Evolutionary conservation across 208 protist species (phyloP).

Genomic region (Leishmania aethiopica): DNA sequence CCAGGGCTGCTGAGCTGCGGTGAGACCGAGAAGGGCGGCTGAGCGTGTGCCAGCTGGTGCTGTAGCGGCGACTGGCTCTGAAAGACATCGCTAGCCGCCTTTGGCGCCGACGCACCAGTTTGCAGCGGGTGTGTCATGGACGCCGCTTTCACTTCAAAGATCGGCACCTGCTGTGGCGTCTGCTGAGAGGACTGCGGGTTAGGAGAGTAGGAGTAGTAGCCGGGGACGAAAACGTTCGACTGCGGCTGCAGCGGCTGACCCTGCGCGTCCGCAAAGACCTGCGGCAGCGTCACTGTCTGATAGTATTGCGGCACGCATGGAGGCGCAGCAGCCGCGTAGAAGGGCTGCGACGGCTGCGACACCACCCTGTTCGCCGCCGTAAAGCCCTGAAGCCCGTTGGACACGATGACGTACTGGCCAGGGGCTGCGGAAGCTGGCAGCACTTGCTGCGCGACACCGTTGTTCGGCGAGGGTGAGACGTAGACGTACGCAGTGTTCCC

Average conservation of each 20-base stretch:
- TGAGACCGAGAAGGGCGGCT: conserved; percentile 9
- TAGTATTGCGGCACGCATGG: conserved; percentile 1
- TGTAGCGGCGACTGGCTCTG: background rate
- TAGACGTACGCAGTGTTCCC: conserved; percentile 24
- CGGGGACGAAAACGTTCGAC: conserved; percentile 15
- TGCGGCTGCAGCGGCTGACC: conserved; percentile 10
- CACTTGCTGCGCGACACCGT: background rate
- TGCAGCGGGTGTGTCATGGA: background rate
- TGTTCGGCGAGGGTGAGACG: conserved; percentile 5
- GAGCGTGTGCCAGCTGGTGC: background rate
- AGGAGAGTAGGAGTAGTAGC: conserved; percentile 12
- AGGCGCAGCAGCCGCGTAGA: conserved; percentile 12
- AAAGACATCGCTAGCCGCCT: background rate
- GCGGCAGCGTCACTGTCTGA: conserved; percentile 14
- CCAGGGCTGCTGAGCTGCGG: conserved; percentile 21
- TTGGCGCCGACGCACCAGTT: background rate
- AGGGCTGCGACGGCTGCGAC: conserved; percentile 3
- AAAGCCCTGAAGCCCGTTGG: background rate
- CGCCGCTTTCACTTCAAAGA: conserved; percentile 1
- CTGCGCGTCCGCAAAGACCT: conserved; percentile 22
- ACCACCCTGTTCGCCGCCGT: background rate
- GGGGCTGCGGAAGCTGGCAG: background rate
- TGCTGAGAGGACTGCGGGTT: background rate
- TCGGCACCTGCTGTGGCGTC: conserved; percentile 14
- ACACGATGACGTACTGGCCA: conserved; percentile 12